Evolutionary conservation across 2,329 filamentous ascomycete species (phyloP).

Genomic region (Microcyclospora pomicola): DNA sequence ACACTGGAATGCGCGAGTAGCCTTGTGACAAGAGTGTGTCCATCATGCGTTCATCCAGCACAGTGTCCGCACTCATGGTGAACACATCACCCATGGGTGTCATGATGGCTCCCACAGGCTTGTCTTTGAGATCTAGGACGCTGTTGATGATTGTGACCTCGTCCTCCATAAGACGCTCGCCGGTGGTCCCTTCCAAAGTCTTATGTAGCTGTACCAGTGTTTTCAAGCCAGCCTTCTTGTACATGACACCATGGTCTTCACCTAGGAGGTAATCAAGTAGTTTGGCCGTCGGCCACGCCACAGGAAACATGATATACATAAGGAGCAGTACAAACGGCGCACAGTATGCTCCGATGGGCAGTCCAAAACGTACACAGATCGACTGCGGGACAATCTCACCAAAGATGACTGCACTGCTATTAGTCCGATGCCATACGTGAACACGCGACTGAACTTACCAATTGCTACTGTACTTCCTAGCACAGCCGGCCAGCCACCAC

Average conservation of each 20-base stretch:
- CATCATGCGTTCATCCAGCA: conserved; percentile 88
- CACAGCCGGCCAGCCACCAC: conserved; percentile 87
- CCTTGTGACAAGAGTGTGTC: conserved; percentile 84
- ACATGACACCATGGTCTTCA: conserved; percentile 88
- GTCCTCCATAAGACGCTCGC: conserved; percentile 84
- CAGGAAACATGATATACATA: conserved; percentile 82
- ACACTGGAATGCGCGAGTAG: conserved; percentile 91
- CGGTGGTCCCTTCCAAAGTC: conserved; percentile 67
- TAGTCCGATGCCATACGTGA: not conserved
- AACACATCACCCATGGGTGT: conserved; percentile 97
- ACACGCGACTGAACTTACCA: conserved; percentile 41
- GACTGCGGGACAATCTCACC: conserved; percentile 94
- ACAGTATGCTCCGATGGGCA: conserved; percentile 91
- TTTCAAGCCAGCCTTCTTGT: conserved; percentile 96
- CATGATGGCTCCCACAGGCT: conserved; percentile 91
- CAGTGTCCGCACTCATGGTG: conserved; percentile 86
- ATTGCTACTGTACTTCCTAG: conserved; percentile 87
- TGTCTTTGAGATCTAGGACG: conserved; percentile 90
- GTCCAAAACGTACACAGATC: conserved; percentile 86
- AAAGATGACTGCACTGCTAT: conserved; percentile 62
- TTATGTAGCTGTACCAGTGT: conserved; percentile 91
- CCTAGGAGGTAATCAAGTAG: conserved; percentile 86
- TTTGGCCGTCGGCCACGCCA: conserved; percentile 92
- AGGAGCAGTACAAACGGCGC: conserved; percentile 70
- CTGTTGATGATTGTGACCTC: conserved; percentile 98